phyloP scores from a whole-genome alignment of 176 grass and related monocot genomes.

The Avena atlantica region DNA sequence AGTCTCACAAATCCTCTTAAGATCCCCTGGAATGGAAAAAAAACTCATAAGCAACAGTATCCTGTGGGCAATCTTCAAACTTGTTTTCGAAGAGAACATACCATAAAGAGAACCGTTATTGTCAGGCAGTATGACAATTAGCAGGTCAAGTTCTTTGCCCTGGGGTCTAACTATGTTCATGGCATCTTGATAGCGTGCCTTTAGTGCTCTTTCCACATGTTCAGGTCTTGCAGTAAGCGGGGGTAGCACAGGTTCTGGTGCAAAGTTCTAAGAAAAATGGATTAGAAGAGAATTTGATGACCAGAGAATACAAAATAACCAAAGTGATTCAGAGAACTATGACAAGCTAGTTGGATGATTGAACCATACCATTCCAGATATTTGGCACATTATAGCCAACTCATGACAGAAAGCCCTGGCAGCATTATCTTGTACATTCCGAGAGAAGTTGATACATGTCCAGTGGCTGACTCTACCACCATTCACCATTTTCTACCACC shows the following conservation, averaged over 20 bases:
- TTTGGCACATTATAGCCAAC: constrained; percentile 83
- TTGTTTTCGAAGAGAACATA: constrained; percentile 43
- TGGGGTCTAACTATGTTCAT: constrained; percentile 70
- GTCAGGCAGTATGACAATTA: constrained; percentile 88
- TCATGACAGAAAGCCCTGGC: constrained; percentile 82
- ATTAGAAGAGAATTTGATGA: not conserved
- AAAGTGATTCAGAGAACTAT: not conserved
- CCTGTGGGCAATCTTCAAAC: constrained; percentile 8
- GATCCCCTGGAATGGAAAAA: constrained; percentile 65
- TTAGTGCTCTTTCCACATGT: constrained; percentile 81
- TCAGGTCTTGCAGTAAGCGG: constrained; percentile 76
- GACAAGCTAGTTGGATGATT: constrained; percentile 5
- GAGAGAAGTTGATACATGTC: constrained; percentile 81
- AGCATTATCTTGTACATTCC: constrained; percentile 75
- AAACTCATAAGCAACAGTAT: constrained; percentile 15
- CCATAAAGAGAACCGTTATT: constrained; percentile 90
- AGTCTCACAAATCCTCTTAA: constrained; percentile 95
- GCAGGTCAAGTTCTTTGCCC: constrained; percentile 76
- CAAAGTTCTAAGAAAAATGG: constrained; percentile 59
- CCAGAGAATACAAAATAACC: not conserved
- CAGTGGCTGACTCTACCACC: constrained; percentile 79
- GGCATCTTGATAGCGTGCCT: constrained; percentile 76
- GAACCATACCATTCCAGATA: constrained; percentile 86
- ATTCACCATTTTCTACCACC: constrained; percentile 87
- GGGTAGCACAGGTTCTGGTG: constrained; percentile 69